Evolutionary conservation across 2,329 filamentous ascomycete genomes (phyloP).

Genomic region (Drechslerella dactyloides): DNA sequence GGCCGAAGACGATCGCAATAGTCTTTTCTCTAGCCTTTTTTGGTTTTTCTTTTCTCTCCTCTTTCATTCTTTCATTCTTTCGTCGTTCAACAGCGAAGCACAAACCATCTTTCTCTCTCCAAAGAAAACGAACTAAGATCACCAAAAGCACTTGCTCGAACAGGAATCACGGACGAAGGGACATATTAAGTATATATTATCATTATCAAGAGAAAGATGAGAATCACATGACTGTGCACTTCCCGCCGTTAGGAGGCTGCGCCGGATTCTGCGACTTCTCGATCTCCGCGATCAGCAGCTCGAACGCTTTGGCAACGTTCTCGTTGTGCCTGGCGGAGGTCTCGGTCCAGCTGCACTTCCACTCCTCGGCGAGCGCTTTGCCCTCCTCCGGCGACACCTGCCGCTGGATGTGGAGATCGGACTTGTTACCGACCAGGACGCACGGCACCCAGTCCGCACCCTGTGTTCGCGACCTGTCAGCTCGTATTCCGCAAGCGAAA

Average conservation of each 20-base stretch:
- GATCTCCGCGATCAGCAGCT: constrained; percentile 90
- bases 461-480: constrained; percentile 60
- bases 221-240: constrained; percentile 82
- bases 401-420: constrained; percentile 89
- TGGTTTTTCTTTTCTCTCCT: no score
- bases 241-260: constrained; percentile 78
- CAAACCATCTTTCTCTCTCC: not conserved
- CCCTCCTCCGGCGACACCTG: constrained; percentile 88
- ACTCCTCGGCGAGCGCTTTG: constrained; percentile 80
- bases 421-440: constrained; percentile 96
- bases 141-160: not conserved
- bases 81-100: not conserved
- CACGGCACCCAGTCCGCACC: constrained; percentile 91
- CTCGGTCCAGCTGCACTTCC: constrained; percentile 92
- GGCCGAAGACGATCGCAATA: not conserved
- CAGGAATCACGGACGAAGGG: not conserved
- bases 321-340: constrained; percentile 92
- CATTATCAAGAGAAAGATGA: not conserved
- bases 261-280: constrained; percentile 91
- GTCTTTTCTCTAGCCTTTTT: not conserved
- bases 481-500: not conserved
- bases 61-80: not conserved
- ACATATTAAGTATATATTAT: not conserved
- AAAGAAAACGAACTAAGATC: not conserved
- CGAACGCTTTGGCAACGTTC: constrained; percentile 90